Percentiles rank a stretch among this genome's conserved stretches.
Conservation (phyloP, 345 rosid genomes). For the Trapa incisa region DNA sequence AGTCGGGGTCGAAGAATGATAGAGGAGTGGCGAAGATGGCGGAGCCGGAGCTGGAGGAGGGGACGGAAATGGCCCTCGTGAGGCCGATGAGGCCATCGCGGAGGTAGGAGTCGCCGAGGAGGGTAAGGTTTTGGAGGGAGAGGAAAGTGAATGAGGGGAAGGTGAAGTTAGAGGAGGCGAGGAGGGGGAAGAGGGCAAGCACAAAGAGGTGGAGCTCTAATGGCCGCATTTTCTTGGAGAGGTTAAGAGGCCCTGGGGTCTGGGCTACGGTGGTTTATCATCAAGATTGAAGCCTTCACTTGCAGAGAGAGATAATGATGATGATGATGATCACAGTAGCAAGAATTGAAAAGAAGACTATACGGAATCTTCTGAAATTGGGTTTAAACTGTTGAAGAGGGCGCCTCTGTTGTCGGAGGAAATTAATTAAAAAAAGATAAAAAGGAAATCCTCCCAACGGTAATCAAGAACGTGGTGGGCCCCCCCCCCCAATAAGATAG, state of each 20-base stretch:
- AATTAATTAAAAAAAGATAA: not conserved
- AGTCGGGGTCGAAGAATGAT: conserved; percentile 50
- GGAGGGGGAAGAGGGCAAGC: not conserved
- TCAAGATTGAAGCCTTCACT: conserved; percentile 1
- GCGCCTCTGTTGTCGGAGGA: conserved; percentile 2
- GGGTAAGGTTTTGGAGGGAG: conserved; percentile 65
- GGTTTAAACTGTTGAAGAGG: conserved; percentile 39
- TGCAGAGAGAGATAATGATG: not conserved
- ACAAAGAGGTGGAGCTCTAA: conserved; percentile 29
- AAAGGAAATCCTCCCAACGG: not conserved
- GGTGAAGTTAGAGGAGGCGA: conserved; percentile 11
- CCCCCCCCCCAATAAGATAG: too few species aligned
- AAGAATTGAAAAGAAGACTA: not conserved
- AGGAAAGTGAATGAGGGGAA: conserved; percentile 42
- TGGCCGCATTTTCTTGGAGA: conserved; percentile 18
- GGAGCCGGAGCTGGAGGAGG: conserved; percentile 76
- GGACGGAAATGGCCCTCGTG: conserved; percentile 68
- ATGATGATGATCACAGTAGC: not conserved
- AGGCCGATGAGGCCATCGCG: conserved; percentile 69
- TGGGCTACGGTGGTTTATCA: not conserved
- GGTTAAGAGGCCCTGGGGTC: not conserved
- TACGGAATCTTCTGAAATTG: conserved; percentile 29
- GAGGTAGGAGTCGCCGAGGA: conserved; percentile 86
- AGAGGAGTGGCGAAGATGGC: conserved; percentile 60
- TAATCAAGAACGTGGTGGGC: conserved; percentile 3